These are phyloP conservation scores for Coemansia interrupta DNA, from an alignment of 192 early-diverging fungal species.

Conservation along the genomic window DNA sequence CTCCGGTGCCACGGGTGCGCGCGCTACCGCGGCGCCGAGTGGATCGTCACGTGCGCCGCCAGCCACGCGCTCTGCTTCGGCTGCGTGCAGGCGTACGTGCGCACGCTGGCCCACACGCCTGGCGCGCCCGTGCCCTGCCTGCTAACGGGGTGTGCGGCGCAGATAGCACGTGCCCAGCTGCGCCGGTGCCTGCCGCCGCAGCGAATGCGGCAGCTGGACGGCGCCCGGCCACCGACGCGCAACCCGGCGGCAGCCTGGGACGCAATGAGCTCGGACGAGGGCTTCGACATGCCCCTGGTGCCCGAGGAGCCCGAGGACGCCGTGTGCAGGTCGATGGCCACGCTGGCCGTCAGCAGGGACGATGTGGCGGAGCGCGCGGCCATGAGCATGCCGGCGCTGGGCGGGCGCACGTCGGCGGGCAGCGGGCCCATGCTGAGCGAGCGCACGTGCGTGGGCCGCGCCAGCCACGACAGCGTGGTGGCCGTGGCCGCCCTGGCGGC, in stretches of 20 bases:
- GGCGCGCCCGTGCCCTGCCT: conserved; percentile 13
- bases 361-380: neutral
- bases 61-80: conserved; percentile 42
- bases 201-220: conserved; percentile 34
- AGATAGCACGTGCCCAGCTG: conserved; percentile 23
- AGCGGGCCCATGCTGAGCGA: conserved; percentile 26
- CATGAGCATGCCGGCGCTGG: conserved; percentile 37
- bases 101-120: conserved; percentile 9
- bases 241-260: neutral
- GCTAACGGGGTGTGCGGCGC: conserved; percentile 14
- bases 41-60: conserved; percentile 28
- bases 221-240: conserved; percentile 18
- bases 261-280: conserved; percentile 10
- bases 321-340: conserved; percentile 4
- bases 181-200: conserved; percentile 45
- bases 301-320: conserved; percentile 2
- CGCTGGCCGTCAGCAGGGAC: neutral
- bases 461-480: conserved; percentile 37
- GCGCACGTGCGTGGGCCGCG: conserved; percentile 34
- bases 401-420: neutral
- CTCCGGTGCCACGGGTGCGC: conserved; percentile 26
- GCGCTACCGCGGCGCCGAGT: conserved; percentile 33
- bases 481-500: conserved; percentile 35
- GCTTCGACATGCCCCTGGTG: conserved; percentile 34
- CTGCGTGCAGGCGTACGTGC: conserved; percentile 42